These are phyloP conservation scores for Neofusicoccum ribis DNA, from an alignment of 2,329 filamentous ascomycete species.

Conservation along the genomic window DNA sequence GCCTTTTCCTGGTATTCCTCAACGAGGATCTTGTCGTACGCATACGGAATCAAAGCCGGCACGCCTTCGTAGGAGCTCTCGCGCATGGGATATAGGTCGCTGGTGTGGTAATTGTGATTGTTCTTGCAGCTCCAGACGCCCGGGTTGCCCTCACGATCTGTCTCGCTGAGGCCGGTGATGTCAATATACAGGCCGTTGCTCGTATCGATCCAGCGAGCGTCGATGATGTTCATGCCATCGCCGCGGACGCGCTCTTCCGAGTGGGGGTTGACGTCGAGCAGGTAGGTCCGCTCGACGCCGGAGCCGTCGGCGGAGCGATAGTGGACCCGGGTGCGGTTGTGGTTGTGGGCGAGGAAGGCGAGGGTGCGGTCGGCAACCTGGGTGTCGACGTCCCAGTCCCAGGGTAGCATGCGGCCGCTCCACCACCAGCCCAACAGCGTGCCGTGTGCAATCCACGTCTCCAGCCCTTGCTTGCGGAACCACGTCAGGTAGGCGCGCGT, in stretches of 20 bases:
- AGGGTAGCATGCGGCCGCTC: conserved; percentile 75
- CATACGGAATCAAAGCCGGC: conserved; percentile 67
- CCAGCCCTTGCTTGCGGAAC: conserved; percentile 64
- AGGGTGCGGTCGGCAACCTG: conserved; percentile 72
- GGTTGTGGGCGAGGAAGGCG: conserved; percentile 61
- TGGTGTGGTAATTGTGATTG: conserved; percentile 67
- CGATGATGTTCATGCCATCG: conserved; percentile 76
- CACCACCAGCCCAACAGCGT: conserved; percentile 88
- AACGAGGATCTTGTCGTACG: conserved; percentile 64
- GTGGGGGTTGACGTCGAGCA: conserved; percentile 77
- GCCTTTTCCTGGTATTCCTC: conserved; percentile 67
- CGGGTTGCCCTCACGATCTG: conserved; percentile 58
- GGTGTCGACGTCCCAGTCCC: conserved; percentile 83
- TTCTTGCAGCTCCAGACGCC: conserved; percentile 81
- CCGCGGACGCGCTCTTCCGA: conserved; percentile 61
- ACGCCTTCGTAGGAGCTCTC: conserved; percentile 74
- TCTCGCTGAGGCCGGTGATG: conserved; percentile 74
- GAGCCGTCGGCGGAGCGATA: conserved; percentile 37
- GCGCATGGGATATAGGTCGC: conserved; percentile 76
- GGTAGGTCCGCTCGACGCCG: conserved; percentile 56
- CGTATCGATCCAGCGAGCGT: conserved; percentile 79
- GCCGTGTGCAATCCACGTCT: conserved; percentile 86
- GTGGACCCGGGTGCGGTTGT: conserved; percentile 66
- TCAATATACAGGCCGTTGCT: conserved; percentile 78
- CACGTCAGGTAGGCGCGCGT: conserved; percentile 72